These are phyloP conservation scores for Apiosordaria backusii DNA, from an alignment of 495 filamentous ascomycete species.

Conservation along the genomic window DNA sequence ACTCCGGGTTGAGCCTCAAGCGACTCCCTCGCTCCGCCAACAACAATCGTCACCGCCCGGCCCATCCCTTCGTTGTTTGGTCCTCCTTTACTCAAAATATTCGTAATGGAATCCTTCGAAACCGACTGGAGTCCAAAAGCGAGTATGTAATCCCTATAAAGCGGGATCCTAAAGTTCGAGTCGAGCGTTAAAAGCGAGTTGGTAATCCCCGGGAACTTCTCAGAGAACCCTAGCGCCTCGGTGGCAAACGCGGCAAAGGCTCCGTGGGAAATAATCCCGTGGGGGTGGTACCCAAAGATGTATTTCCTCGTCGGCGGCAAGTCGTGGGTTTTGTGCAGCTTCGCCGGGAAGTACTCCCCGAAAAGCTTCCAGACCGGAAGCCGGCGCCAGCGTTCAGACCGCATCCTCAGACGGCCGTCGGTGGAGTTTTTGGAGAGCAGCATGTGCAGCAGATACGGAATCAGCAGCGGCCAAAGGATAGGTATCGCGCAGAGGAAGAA, in stretches of 20 bases:
- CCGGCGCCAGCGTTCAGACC: slow-evolving; percentile 69
- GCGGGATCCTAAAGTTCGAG: slow-evolving; percentile 87
- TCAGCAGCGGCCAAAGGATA: slow-evolving; percentile 81
- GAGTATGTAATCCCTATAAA: slow-evolving; percentile 90
- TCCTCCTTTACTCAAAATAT: slow-evolving; percentile 74
- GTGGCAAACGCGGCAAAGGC: slow-evolving; percentile 92
- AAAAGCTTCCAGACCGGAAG: slow-evolving; percentile 83
- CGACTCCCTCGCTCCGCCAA: slow-evolving; percentile 89
- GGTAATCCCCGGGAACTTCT: slow-evolving; percentile 92
- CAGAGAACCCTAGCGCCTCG: slow-evolving; percentile 81
- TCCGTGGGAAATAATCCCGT: slow-evolving; percentile 94
- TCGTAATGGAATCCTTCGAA: slow-evolving; percentile 84
- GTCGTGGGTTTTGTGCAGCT: slow-evolving; percentile 75
- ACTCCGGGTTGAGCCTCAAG: slow-evolving; percentile 76
- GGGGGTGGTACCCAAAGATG: slow-evolving; percentile 96
- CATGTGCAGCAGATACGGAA: slow-evolving; percentile 86
- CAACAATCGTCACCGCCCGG: slow-evolving; percentile 90
- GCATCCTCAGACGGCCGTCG: slow-evolving; percentile 68
- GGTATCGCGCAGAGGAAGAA: slow-evolving; percentile 90
- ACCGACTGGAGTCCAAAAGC: slow-evolving; percentile 83
- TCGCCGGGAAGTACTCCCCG: slow-evolving; percentile 86
- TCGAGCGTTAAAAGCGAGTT: slow-evolving; percentile 91
- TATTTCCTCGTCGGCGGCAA: slow-evolving; percentile 86
- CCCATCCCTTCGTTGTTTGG: slow-evolving; percentile 83
- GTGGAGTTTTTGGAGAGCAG: slow-evolving; percentile 72